These are phyloP conservation scores for Haberlea rhodopensis DNA, from an alignment of 257 asterid species.

Conservation along the genomic window DNA sequence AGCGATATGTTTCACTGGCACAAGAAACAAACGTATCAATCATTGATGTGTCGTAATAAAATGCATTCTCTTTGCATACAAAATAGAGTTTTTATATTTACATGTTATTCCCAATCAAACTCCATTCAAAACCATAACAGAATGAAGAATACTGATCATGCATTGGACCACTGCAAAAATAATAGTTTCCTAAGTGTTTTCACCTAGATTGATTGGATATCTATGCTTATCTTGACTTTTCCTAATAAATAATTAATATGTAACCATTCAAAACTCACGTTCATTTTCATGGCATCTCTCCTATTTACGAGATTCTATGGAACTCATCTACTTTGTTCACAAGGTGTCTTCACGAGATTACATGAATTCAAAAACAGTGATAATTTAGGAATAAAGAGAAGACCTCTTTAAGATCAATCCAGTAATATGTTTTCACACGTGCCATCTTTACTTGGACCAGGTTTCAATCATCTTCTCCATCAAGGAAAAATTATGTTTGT, in stretches of 20 bases:
- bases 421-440: too few relatives aligned
- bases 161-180: background rate
- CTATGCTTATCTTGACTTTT: background rate
- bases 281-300: background rate
- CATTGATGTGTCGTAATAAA: background rate
- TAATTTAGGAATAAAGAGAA: background rate
- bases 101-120: background rate
- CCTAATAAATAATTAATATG: background rate
- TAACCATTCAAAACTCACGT: background rate
- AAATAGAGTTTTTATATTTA: background rate
- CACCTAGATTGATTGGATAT: background rate
- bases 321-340: background rate
- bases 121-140: background rate
- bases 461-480: too few relatives aligned
- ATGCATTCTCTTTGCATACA: background rate
- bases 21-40: background rate
- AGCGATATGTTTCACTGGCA: conserved; percentile 63
- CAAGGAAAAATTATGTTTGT: too few relatives aligned
- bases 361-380: background rate
- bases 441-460: too few relatives aligned
- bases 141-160: background rate
- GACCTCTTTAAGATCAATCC: background rate
- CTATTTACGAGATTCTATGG: background rate
- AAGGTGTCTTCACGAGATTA: background rate
- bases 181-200: background rate